A percentile compares a stretch with the other conserved stretches of the same genome.
Conservation (phyloP, 257 asterid species). For the Cordia subcordata region DNA sequence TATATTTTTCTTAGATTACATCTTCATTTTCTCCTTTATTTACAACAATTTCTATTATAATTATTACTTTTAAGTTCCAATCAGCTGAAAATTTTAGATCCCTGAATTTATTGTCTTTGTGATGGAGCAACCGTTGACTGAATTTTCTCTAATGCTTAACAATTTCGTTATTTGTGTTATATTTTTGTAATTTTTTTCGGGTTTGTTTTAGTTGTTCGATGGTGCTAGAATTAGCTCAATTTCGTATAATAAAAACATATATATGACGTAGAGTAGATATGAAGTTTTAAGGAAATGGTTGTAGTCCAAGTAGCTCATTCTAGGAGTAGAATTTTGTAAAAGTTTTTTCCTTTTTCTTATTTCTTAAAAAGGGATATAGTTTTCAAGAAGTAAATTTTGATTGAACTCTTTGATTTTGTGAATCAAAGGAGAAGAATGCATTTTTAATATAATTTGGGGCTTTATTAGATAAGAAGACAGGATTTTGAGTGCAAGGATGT, state of each 20-base stretch:
- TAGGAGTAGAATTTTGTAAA: too few relatives aligned
- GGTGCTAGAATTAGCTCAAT: too few relatives aligned
- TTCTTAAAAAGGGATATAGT: background rate
- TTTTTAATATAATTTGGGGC: slow-evolving; percentile 1
- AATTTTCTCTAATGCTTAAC: background rate
- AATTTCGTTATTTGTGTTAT: background rate
- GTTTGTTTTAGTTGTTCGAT: too few relatives aligned
- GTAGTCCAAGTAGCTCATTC: too few relatives aligned
- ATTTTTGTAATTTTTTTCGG: too few relatives aligned
- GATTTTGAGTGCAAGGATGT: too few relatives aligned
- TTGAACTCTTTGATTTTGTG: too few relatives aligned
- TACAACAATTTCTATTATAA: background rate
- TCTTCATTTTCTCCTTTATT: background rate
- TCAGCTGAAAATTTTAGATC: background rate
- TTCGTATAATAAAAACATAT: too few relatives aligned
- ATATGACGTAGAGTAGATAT: too few relatives aligned
- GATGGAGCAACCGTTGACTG: background rate
- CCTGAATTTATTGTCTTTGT: background rate
- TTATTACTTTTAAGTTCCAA: background rate
- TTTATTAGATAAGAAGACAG: background rate
- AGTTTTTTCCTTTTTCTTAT: background rate
- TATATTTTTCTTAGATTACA: background rate
- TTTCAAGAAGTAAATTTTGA: too few relatives aligned
- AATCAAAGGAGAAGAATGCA: background rate
- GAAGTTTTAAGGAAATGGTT: too few relatives aligned